Evolutionary conservation across 345 rosid genomes (phyloP), one percentile per base, ranked within the genome.

Genomic region (Anastatica hierochuntica): DNA sequence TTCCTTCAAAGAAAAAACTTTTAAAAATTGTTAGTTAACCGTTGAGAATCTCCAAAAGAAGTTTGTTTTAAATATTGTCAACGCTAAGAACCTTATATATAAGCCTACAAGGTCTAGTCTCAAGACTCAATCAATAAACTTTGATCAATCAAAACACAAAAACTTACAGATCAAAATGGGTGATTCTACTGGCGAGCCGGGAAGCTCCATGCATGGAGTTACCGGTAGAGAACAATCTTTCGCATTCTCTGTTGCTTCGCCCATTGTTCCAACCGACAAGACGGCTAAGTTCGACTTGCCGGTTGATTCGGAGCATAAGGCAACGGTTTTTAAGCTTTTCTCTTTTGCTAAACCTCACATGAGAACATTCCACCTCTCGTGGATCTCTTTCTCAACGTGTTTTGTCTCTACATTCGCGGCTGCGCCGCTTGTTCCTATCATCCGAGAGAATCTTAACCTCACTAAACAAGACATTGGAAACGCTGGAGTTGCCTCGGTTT

Each of bases 401-500:
- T 82, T 85, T 42, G 77, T 85, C 59, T 85, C 95, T 5, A 85
- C 95, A 0, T 82, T 85, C 10, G 95, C 95, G 0, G 95, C 95
- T 0, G 87, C 90, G 10, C 95, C 95, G 2, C 90, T 82, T 5
- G 77, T 82, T 31, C 90, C 90, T 0, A 78, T 82, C 69, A 85
- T 85, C 43, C 65, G 83, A 0, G 95, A 85, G 58, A 85, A 80
- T 58, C 90, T 85, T 23, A 77, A 82, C 62, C 59, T 80, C 1
- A 79, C 76, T 6, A 82, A 85, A 36, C 45, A 33, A 8, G 95
- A 78, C 64, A 74, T 80, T 0, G 95, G 90, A 2, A 85, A 82
- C 33, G 95, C 90, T 0, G 87, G 90, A 7, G 83, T 85, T 14
- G 95, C 95, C 5, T 85, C 95, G 0, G 90, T 85, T 18, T 82